Conservation (phyloP, 768 basidiomycete genomes). For the Naganishia kalamii region DNA sequence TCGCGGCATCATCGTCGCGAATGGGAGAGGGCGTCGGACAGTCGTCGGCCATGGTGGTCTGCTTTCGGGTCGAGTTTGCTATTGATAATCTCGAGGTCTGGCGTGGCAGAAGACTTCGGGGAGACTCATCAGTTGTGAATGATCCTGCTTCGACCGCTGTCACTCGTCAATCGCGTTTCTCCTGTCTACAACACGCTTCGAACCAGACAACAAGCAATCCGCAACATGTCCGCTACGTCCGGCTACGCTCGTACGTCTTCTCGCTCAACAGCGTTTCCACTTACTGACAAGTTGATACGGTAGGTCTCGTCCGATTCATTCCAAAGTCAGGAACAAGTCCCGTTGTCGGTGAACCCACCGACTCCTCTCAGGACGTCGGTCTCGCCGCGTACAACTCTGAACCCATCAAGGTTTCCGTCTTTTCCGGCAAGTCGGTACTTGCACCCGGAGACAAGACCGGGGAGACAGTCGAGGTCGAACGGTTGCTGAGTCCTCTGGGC, state of each 20-base stretch:
- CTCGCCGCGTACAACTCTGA: conserved; percentile 36
- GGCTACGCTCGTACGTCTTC: conserved; percentile 1
- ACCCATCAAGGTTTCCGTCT: conserved; percentile 39
- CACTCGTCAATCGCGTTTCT: neutral
- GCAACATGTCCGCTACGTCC: conserved; percentile 1
- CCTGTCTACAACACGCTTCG: neutral
- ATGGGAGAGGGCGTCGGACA: too few species aligned
- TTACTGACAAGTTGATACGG: neutral
- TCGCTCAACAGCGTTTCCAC: neutral
- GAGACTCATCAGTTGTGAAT: neutral
- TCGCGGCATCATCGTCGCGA: too few species aligned
- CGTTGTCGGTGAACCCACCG: conserved; percentile 42
- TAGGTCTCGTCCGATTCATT: conserved; percentile 41
- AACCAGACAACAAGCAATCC: neutral
- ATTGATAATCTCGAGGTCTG: neutral
- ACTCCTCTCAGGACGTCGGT: conserved; percentile 40
- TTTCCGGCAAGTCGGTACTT: conserved; percentile 34
- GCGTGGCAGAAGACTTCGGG: neutral
- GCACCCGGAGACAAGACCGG: conserved; percentile 39
- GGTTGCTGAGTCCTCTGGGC: conserved; percentile 38
- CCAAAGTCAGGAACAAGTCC: conserved; percentile 22
- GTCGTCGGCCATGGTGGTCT: too few species aligned
- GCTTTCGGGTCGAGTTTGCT: too few species aligned
- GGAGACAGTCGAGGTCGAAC: conserved; percentile 28
- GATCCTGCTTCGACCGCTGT: neutral